Evolutionary conservation across 352 stramenopile genomes (phyloP).

Genomic region (Phytophthora chlamydospora): DNA sequence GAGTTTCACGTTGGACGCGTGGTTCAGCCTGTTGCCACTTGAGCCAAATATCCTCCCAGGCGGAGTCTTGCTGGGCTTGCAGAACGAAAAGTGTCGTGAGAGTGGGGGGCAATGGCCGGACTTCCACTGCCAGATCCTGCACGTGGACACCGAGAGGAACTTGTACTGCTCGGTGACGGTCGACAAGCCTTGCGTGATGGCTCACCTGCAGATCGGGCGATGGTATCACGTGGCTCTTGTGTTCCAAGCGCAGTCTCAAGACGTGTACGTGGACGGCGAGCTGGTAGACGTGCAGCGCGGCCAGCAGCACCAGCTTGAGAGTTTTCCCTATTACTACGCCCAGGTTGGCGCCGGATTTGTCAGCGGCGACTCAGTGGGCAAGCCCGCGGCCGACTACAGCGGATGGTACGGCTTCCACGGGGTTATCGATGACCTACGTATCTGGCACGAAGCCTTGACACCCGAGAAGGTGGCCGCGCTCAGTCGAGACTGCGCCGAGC

Average conservation of each 20-base stretch:
- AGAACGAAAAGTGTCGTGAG: constrained; percentile 35
- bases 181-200: constrained; percentile 9
- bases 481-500: constrained; percentile 1
- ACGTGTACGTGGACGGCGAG: constrained; percentile 22
- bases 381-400: constrained; percentile 10
- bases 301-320: constrained; percentile 23
- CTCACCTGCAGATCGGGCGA: constrained; percentile 6
- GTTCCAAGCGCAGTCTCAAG: constrained; percentile 5
- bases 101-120: constrained; percentile 9
- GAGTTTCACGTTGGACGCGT: constrained; percentile 52
- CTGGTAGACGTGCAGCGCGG: constrained; percentile 11
- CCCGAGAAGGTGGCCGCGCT: constrained; percentile 1
- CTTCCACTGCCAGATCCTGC: constrained; percentile 16
- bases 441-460: constrained; percentile 28
- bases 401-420: constrained; percentile 34
- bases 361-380: constrained; percentile 6
- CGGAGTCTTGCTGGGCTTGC: constrained; percentile 51
- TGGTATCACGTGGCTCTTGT: constrained; percentile 35
- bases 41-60: constrained; percentile 38
- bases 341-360: constrained; percentile 14
- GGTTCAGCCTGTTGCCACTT: constrained; percentile 52
- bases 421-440: constrained; percentile 25
- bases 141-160: constrained; percentile 16
- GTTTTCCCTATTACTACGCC: constrained; percentile 15
- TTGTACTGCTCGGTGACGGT: constrained; percentile 21